Base-by-base conservation (phyloP, 768 basidiomycete genomes). In the Leccinum olivaceopallidum region DNA sequence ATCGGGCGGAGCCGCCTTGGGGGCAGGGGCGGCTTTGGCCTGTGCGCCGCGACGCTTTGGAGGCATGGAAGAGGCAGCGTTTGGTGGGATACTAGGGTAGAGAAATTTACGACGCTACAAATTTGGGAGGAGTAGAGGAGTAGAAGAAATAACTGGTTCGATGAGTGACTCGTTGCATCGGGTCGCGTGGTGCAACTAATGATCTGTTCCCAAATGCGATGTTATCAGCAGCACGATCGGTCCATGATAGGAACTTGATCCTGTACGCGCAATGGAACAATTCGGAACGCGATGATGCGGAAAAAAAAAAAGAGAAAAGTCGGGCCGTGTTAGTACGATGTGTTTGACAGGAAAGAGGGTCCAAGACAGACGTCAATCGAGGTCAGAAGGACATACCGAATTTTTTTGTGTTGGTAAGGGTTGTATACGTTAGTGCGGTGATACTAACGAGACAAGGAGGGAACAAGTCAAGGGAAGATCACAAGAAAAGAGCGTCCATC, bases 231-330 rank as follows among this genome's bases (percentile, higher is more conserved):
- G 56, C 30, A 62, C 56, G 72, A 73, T 73, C 69, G 65, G 55
- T 37, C 67, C 73, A 71, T 71, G 71, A 73, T 74, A 73, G 73
- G 73, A 57, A 74, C 55, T 24, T 48, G 44, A 56, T 71, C 56
- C 60, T 61, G 62, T 58, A 53, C 26, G 55, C 13, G 53, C 36
- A 42, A 53, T 65, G 65, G 70, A 47, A 67, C 61, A 52, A 66
- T 63, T 67, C 71, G 70, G 71, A 57, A 60, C 48, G 34, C 14
- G 48, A 61, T 52, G 12, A 24, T 30, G 52, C 8, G 10, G 22
- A 10, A 53, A 50, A 22, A 56, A 56, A 54, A 56, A 54, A 59
- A 39, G 34, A 32, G 42, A 63, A 63, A 54, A 54, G 14, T 22
- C 39, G 53, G 36, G 22, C 32, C 54, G 36, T 50, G 47, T 67